Base-by-base conservation (phyloP, 2,329 filamentous ascomycete genomes). In the Cryphonectria naterciae region DNA sequence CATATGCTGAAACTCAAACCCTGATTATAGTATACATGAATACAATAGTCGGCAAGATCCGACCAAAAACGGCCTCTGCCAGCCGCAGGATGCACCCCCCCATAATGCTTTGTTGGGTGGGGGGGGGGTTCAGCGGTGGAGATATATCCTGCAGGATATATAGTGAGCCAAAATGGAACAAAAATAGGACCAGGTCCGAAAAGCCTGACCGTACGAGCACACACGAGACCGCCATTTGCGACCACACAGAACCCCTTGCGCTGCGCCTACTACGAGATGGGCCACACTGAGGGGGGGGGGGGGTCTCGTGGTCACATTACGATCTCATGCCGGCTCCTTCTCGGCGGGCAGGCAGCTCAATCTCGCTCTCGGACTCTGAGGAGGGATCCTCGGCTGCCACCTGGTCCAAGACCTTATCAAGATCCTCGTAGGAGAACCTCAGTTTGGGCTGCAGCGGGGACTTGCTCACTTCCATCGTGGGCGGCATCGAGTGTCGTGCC, bases 311-410 rank as follows among this genome's bases (percentile, higher is more conserved):
- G 6, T 8, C 13, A 15, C 7, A 67, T 67, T 54, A 68, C 8
- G 65, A 41, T 49, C 62, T 63, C 60, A 70, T 54, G 15, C 68
- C 65, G 22, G 72, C 58, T 65, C 69, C 32, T 63, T 69, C 43
- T 73, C 74, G 64, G 76, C 76, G 61, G 74, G 77, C 67, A 0
- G 85, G 86, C 8, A 88, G 79, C 66, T 84, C 79, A 69, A 89
- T 89, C 76, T 89, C 87, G 43, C 84, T 85, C 41, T 89, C 87
- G 22, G 88, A 88, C 61, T 88, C 87, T 25, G 86, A 88, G 69
- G 86, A 83, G 61, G 85, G 85, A n/a, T 80, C 81, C 35, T 84
- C 84, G 2, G 83, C 85, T 2, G 82, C 84, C 2, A 83, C 86
- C 49, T 82, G 82, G 70, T 89, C 87, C 56, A 89, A 79, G 85